These are phyloP conservation scores for Colletotrichum simmondsii DNA, from an alignment of 2,329 filamentous ascomycete species.

Conservation along the genomic window DNA sequence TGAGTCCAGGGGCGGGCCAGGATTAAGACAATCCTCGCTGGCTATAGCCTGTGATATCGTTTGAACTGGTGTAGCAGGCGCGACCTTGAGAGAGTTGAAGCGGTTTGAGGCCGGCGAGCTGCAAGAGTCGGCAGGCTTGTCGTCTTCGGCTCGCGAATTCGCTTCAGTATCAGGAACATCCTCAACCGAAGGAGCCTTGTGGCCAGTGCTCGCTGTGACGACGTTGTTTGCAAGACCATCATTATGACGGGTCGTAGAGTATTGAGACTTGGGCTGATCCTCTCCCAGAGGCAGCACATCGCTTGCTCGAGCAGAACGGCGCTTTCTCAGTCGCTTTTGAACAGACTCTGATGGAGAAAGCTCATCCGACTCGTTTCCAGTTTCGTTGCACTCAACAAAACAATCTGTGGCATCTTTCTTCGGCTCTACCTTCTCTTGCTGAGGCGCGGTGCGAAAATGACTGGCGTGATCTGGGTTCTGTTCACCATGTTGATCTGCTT, in stretches of 20 bases:
- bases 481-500: neutral
- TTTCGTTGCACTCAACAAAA: too few species aligned
- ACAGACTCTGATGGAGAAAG: neutral
- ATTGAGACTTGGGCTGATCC: neutral
- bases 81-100: neutral
- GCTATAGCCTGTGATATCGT: neutral
- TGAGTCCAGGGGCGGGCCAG: neutral
- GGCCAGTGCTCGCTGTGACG: neutral
- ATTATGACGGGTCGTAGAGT: neutral
- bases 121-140: neutral
- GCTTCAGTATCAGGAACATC: neutral
- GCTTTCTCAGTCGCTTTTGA: neutral
- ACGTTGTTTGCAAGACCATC: neutral
- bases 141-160: too few species aligned
- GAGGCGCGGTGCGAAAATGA: too few species aligned
- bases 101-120: too few species aligned
- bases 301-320: slow-evolving; percentile 7
- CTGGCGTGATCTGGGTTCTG: neutral
- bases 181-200: neutral
- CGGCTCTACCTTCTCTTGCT: neutral
- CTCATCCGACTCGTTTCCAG: neutral
- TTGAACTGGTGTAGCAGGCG: neutral
- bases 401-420: neutral
- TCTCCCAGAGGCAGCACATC: neutral
- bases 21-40: neutral